These are phyloP conservation scores for Thecaphora frezii DNA, from an alignment of 1,284 basidiomycete genomes.

Conservation along the genomic window DNA sequence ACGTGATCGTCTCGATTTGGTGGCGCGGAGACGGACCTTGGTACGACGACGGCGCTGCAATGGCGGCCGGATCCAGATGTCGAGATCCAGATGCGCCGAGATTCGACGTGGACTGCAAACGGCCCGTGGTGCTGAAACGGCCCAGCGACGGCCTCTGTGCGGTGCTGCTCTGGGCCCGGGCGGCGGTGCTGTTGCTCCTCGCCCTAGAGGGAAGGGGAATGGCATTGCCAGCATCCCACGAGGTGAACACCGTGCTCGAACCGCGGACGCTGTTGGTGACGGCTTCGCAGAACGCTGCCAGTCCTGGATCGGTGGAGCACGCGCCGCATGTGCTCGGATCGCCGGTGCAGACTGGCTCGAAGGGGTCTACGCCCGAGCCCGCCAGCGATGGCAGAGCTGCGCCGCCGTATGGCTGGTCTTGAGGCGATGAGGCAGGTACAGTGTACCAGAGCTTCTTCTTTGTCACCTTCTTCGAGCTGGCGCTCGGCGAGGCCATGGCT, in stretches of 20 bases:
- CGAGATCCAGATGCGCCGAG: no score
- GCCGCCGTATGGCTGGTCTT: background rate
- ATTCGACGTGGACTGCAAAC: background rate
- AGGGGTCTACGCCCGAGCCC: background rate
- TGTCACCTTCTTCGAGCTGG: no score
- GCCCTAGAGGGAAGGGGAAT: background rate
- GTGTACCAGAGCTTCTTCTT: slow-evolving; percentile 37
- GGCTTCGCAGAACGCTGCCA: slow-evolving; percentile 43
- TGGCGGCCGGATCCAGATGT: background rate
- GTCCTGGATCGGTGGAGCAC: slow-evolving; percentile 37
- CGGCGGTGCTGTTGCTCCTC: slow-evolving; percentile 1
- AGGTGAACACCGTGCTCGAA: background rate
- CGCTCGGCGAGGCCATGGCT: no score
- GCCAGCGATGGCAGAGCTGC: no score
- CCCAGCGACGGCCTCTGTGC: slow-evolving; percentile 10
- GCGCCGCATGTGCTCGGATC: slow-evolving; percentile 41
- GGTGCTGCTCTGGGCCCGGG: background rate
- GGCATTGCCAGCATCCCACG: slow-evolving; percentile 5
- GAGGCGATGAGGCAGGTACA: slow-evolving; percentile 2
- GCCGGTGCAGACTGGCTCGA: slow-evolving; percentile 31
- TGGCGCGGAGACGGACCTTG: background rate
- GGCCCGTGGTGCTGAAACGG: slow-evolving; percentile 13
- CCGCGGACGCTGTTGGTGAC: slow-evolving; percentile 11
- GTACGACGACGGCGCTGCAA: background rate
- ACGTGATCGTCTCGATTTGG: slow-evolving; percentile 39